Evolutionary conservation across 345 rosid genomes (phyloP), one percentile per base, ranked within the genome.

Genomic region (Acer negundo): DNA sequence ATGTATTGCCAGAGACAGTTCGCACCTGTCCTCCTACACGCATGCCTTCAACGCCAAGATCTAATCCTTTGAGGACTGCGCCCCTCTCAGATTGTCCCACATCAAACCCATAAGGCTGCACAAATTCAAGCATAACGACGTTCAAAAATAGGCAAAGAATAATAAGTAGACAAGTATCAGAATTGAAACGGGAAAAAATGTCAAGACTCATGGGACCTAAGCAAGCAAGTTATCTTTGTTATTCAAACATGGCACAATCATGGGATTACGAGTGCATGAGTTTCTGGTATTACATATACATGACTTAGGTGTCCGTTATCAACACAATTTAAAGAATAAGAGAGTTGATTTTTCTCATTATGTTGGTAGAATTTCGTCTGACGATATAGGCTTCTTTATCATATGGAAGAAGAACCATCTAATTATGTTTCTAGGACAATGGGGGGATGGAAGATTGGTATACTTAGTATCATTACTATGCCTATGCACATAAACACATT

Each of bases 91-190:
- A 95, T 78, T 95, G 93, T 15, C 99, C 97, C 62, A 95, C 91
- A 75, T 95, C 97, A 82, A 95, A 93, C 53, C 98, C 99, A 69
- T 95, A 95, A 73, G 98, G 97, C 98, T 93, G 90, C 85, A 85
- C 4, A 31, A 77, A 47, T 72, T 61, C 66, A 82, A 82, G 26
- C 73, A 72, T 56, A 24, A 8, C 20, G 56, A 35, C 38, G 0
- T 35, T 35, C 38, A 35, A 6, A 35, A 35, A 35, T 5, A 35
- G 38, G 38, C 38, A 35, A 38, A 58, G 61, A 72, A 51, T 9
- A 8, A 44, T 61, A 46, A 23, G 65, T 53, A 53, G 58, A 53
- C 1, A 16, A 53, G 10, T 8, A 42, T 42, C 46, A 8, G 38
- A 35, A 3, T 35, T 42, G 46, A 7, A 9, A 7, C 9, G 7